phyloP scores from a whole-genome alignment of 495 filamentous ascomycete genomes.

The Neurospora sp. region DNA sequence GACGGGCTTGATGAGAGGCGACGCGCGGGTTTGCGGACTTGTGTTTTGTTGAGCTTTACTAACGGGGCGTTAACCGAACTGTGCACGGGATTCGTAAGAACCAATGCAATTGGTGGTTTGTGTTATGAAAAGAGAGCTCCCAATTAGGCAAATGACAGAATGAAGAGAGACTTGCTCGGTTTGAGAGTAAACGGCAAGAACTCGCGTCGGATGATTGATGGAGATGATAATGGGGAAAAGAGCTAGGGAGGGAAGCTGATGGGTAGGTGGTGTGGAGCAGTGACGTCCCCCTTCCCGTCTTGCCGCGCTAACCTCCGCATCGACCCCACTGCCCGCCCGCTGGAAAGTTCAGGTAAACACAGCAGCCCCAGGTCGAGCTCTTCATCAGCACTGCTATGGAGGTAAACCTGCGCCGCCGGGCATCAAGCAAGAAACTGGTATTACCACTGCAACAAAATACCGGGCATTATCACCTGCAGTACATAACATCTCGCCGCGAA shows the following conservation, averaged over 20 bases:
- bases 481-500: background rate
- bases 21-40: background rate
- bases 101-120: background rate
- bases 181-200: background rate
- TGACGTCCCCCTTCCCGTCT: background rate
- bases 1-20: background rate
- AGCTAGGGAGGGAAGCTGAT: background rate
- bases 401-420: background rate
- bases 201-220: background rate
- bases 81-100: background rate
- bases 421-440: background rate
- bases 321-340: background rate
- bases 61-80: background rate
- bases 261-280: background rate
- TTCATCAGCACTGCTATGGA: background rate
- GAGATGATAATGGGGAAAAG: background rate
- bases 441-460: background rate
- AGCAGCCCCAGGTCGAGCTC: background rate
- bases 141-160: background rate
- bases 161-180: background rate
- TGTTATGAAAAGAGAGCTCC: background rate
- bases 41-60: background rate
- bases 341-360: background rate
- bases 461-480: background rate
- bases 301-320: background rate